Base-by-base conservation (phyloP, 495 filamentous ascomycete genomes). In the Penicillium robsamsonii region DNA sequence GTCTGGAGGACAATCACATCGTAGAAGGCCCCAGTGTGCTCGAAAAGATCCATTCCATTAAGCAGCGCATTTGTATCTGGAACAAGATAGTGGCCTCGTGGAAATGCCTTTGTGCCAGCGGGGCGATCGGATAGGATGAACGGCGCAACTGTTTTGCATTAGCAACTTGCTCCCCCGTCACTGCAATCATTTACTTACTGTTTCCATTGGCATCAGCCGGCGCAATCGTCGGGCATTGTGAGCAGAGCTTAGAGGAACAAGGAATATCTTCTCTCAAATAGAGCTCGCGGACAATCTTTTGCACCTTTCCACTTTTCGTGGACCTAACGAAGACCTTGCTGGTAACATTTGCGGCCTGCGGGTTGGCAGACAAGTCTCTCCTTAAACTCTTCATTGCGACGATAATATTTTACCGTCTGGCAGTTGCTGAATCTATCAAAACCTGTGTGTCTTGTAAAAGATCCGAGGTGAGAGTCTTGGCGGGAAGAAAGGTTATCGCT, bases 11-110 rank as follows among this genome's bases (percentile, higher is more conserved):
- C 87, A 50, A 98, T 82, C 18, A 97, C 94, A 73, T 98, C 94
- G 71, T 93, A 91, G 63, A 98, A 96, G 8, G 89, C 91, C 10
- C 87, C 86, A 33, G 86, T 87, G 59, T 95, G 88, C 73, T 98
- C 94, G 62, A 97, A 95, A 24, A 96, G 75, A 67, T 98, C 94
- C 89, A 97, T 96, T 59, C 89, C 93, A 70, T 88, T 94, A 41
- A 98, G 82, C 41, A 98, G 86, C 56, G 88, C 92, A 80, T 98
- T 98, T 44, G 94, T 97, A 71, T 98, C 94, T 15, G 94, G 94
- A 12, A 97, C 81, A 17, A 98, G 81, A 67, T 98, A 98, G 67
- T 97, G 95, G 46, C 95, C 94, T 67, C 88, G 82, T 7, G 89
- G 87, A 68, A 87, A 96, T 5, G 75, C 69, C 59, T 83, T 88